Percentiles rank a stretch among this genome's conserved stretches.
phyloP scores from a whole-genome alignment of 2,329 filamentous ascomycete genomes.

The Parasarocladium wereldwijsianum region DNA sequence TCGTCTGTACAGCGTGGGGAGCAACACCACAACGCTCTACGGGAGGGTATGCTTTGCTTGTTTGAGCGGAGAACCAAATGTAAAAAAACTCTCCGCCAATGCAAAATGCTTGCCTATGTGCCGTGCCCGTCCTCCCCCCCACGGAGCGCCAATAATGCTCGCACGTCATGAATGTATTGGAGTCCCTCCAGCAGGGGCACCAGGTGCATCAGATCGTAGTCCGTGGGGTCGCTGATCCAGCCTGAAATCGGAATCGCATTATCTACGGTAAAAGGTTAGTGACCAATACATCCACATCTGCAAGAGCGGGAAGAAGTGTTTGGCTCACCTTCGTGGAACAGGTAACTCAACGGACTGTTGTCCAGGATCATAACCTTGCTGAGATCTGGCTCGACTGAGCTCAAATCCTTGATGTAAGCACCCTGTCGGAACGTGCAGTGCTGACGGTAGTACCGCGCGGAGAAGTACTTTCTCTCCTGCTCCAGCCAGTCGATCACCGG shows the following conservation, averaged over 20 bases:
- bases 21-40: too few species aligned
- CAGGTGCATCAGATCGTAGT: constrained; percentile 86
- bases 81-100: too few species aligned
- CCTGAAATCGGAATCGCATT: constrained; percentile 98
- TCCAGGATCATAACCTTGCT: constrained; percentile 98
- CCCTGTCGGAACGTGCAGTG: constrained; percentile 94
- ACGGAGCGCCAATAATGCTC: constrained; percentile 75
- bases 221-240: constrained; percentile 97
- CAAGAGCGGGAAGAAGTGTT: neutral
- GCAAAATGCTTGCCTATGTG: too few species aligned
- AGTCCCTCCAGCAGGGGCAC: constrained; percentile 85
- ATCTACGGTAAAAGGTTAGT: constrained; percentile 38
- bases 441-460: constrained; percentile 84
- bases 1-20: too few species aligned
- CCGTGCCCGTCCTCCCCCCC: constrained; percentile 63
- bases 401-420: constrained; percentile 95
- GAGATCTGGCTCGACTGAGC: constrained; percentile 87
- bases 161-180: constrained; percentile 92
- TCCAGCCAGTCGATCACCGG: constrained; percentile 98
- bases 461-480: constrained; percentile 91
- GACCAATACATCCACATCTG: neutral
- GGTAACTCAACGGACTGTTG: constrained; percentile 95
- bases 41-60: too few species aligned
- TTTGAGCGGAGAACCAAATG: too few species aligned
- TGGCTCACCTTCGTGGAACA: constrained; percentile 84